A percentile compares a stretch with the other conserved stretches of the same genome.
Conservation (phyloP, 2,329 filamentous ascomycete species). For the Xylaria sp. region DNA sequence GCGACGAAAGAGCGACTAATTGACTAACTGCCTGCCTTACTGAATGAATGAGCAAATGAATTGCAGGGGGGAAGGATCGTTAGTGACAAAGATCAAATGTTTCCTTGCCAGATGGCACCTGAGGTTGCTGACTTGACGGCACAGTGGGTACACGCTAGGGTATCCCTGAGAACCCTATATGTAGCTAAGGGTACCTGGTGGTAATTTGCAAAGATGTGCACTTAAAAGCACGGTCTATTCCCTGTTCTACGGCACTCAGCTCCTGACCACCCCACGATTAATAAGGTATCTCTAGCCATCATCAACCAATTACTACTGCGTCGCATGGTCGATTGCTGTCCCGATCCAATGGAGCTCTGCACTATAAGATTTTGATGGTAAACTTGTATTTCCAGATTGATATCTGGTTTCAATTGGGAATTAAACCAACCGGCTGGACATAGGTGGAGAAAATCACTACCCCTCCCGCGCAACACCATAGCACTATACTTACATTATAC, state of each 20-base stretch:
- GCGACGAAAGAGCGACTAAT: conserved; percentile 11
- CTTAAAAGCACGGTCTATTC: conserved; percentile 31
- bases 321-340: not conserved
- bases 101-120: conserved; percentile 4
- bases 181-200: conserved; percentile 16
- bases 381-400: not conserved
- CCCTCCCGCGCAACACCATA: no score
- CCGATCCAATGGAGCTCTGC: not conserved
- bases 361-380: not conserved
- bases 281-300: conserved; percentile 3
- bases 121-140: conserved; percentile 12
- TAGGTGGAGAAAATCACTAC: not conserved
- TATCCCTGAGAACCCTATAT: conserved; percentile 15
- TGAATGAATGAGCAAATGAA: conserved; percentile 12
- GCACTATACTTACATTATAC: no score
- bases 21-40: not conserved
- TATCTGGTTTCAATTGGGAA: not conserved
- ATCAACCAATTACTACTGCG: not conserved
- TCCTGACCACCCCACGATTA: conserved; percentile 28
- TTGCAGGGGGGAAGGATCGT: conserved; percentile 13
- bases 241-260: conserved; percentile 11
- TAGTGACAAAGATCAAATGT: conserved; percentile 16
- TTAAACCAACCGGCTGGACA: not conserved
- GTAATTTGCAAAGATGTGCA: conserved; percentile 26
- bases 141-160: conserved; percentile 2